Conservation (phyloP, 305 asterid genomes). For the Fraxinus greggii region DNA sequence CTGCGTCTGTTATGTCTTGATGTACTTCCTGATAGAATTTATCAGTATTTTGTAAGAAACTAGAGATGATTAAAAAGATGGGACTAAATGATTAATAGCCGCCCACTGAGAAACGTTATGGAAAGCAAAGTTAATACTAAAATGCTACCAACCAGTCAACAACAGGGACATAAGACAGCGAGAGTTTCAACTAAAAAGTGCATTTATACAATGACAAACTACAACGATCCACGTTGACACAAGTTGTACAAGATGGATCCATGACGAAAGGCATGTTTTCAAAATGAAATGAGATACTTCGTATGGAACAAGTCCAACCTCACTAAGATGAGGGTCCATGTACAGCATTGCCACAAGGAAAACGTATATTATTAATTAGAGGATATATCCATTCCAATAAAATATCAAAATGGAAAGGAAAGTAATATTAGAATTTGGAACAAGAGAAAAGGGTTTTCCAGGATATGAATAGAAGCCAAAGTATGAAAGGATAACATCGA, state of each 20-base stretch:
- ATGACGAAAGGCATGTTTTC: background rate
- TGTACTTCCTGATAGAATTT: conserved; percentile 50
- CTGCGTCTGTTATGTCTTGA: conserved; percentile 38
- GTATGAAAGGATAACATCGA: background rate
- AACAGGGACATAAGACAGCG: background rate
- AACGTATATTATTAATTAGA: background rate
- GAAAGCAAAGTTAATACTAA: background rate
- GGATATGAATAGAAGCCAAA: conserved; percentile 4
- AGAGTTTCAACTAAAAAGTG: background rate
- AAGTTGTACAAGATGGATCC: background rate
- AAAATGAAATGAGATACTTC: background rate
- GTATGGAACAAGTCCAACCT: background rate
- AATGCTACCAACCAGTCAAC: background rate
- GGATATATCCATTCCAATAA: background rate
- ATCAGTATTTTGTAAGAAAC: conserved; percentile 22
- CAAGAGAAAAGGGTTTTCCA: background rate
- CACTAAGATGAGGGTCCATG: background rate
- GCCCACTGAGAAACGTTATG: background rate
- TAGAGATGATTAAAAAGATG: background rate
- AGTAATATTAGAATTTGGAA: background rate
- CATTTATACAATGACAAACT: background rate
- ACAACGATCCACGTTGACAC: background rate
- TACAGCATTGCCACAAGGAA: background rate
- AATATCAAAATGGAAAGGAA: background rate
- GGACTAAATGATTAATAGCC: background rate